phyloP scores from a whole-genome alignment of 2,329 filamentous ascomycete genomes.

The Alternaria hordeiaustralica region DNA sequence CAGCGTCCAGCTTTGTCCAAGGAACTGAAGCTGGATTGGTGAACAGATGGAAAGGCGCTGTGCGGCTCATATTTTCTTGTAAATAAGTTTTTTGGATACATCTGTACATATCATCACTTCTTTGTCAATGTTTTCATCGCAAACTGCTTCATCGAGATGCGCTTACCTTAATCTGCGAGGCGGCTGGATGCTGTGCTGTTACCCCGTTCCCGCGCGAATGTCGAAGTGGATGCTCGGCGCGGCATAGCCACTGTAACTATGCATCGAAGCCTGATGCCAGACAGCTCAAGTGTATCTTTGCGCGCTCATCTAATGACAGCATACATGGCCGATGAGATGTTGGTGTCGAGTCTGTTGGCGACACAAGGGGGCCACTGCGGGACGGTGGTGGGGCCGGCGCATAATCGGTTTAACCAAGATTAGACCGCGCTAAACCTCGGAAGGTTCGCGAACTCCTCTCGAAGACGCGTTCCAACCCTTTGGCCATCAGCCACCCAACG shows the following conservation, averaged over 20 bases:
- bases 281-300: background rate
- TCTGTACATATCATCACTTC: conserved; percentile 2
- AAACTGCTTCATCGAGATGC: background rate
- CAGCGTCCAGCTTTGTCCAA: background rate
- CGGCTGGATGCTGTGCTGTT: background rate
- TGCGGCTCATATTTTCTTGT: background rate
- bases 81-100: background rate
- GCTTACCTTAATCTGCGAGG: background rate
- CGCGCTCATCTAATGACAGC: background rate
- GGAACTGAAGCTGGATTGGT: background rate
- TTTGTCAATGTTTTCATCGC: background rate
- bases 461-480: background rate
- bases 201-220: background rate
- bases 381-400: background rate
- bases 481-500: background rate
- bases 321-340: background rate
- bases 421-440: background rate
- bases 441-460: background rate
- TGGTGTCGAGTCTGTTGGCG: background rate
- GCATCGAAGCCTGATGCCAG: background rate
- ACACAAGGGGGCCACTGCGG: background rate
- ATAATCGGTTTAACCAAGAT: background rate
- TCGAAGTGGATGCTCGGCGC: background rate
- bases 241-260: background rate
- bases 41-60: too few species aligned